These are phyloP conservation scores for Boechera stricta DNA, from an alignment of 345 rosid genomes.

Conservation along the genomic window DNA sequence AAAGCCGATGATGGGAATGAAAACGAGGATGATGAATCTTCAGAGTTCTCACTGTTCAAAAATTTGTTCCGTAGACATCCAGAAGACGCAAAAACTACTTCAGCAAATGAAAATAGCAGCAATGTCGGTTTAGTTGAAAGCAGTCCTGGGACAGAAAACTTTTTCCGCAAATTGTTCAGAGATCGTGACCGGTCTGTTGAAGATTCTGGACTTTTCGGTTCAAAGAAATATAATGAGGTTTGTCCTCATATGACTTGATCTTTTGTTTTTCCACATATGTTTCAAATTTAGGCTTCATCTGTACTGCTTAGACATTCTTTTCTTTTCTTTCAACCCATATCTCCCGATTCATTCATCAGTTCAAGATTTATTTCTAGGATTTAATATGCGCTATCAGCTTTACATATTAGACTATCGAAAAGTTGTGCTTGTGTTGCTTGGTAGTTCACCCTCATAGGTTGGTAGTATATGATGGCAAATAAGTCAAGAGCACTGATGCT, in stretches of 20 bases:
- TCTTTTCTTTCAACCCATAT: conserved; percentile 12
- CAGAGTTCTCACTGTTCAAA: conserved; percentile 78
- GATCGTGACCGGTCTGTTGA: conserved; percentile 91
- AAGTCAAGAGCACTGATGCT: background rate
- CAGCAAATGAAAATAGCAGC: conserved; percentile 60
- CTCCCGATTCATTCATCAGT: background rate
- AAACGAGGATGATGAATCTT: conserved; percentile 66
- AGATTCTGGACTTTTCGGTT: conserved; percentile 81
- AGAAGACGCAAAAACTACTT: conserved; percentile 66
- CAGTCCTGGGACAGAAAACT: conserved; percentile 94
- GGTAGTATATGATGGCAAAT: background rate
- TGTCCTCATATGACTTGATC: conserved; percentile 25
- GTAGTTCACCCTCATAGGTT: background rate
- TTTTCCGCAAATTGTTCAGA: conserved; percentile 93
- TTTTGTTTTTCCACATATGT: background rate
- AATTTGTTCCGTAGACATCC: conserved; percentile 88
- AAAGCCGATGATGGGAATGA: conserved; percentile 56
- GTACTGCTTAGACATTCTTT: conserved; percentile 16
- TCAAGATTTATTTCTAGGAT: conserved; percentile 14
- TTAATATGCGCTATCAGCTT: background rate
- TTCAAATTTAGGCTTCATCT: conserved; percentile 20
- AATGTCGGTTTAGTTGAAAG: conserved; percentile 63
- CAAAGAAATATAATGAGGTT: conserved; percentile 84
- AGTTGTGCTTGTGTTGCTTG: background rate
- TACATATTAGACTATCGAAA: background rate